phyloP scores from a whole-genome alignment of 2,329 filamentous ascomycete genomes.

The Xylaria sp. region DNA sequence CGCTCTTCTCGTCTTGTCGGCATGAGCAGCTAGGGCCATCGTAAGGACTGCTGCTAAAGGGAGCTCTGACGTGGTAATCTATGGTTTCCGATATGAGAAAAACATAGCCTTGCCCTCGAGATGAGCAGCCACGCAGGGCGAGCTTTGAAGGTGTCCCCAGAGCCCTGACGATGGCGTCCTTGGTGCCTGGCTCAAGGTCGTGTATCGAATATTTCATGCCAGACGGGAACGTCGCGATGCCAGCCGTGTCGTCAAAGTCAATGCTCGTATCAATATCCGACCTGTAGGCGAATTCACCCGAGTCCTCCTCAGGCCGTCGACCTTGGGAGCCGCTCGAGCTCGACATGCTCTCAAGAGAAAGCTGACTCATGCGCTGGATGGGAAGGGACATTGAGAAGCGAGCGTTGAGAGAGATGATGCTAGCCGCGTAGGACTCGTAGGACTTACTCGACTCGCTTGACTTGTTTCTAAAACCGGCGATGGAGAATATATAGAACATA shows the following conservation, averaged over 20 bases:
- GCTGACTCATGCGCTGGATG: slow-evolving; percentile 52
- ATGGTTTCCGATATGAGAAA: slow-evolving; percentile 68
- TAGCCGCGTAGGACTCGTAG: slow-evolving; percentile 20
- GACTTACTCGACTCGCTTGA: too few species aligned
- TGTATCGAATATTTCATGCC: slow-evolving; percentile 52
- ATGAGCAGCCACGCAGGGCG: slow-evolving; percentile 61
- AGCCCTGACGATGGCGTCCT: slow-evolving; percentile 56
- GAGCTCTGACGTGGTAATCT: slow-evolving; percentile 63
- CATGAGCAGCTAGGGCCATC: slow-evolving; percentile 62
- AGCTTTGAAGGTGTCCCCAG: slow-evolving; percentile 63
- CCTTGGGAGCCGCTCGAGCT: slow-evolving; percentile 50
- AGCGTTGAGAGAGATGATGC: slow-evolving; percentile 38
- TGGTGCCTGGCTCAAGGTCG: slow-evolving; percentile 50
- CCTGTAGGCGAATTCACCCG: slow-evolving; percentile 38
- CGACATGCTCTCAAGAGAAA: slow-evolving; percentile 57
- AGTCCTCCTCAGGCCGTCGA: slow-evolving; percentile 45
- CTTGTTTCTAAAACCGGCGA: slow-evolving; percentile 31
- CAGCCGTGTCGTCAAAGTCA: slow-evolving; percentile 51
- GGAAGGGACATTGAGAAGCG: slow-evolving; percentile 51
- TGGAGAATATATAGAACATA: slow-evolving; percentile 44
- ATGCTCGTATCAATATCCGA: slow-evolving; percentile 48
- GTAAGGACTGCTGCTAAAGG: slow-evolving; percentile 54
- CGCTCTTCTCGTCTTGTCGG: slow-evolving; percentile 43
- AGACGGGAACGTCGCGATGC: slow-evolving; percentile 52
- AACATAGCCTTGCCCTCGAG: slow-evolving; percentile 61